Evolutionary conservation across 306 rosid genomes (phyloP).

Genomic region (Castanea sativa): DNA sequence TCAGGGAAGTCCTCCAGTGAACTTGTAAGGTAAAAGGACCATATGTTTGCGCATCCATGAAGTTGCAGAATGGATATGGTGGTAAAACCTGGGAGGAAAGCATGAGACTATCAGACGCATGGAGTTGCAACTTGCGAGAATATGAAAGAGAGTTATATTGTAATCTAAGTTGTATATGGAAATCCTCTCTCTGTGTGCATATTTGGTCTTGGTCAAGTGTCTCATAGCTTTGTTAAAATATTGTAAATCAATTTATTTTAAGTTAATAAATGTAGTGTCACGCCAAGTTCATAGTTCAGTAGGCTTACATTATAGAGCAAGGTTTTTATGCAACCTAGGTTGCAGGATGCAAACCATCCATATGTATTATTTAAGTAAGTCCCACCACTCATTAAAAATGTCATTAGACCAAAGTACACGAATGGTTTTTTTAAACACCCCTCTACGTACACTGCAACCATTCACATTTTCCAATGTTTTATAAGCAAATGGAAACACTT

Average conservation of each 20-base stretch:
- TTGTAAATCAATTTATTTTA: background rate
- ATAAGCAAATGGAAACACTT: background rate
- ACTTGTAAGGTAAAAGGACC: conserved; percentile 46
- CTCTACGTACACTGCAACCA: too few relatives aligned
- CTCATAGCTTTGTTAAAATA: conserved; percentile 13
- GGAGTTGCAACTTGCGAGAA: background rate
- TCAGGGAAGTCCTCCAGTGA: conserved; percentile 89
- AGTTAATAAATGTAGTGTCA: background rate
- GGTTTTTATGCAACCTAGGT: too few relatives aligned
- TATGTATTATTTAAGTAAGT: too few relatives aligned
- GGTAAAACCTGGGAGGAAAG: conserved; percentile 19
- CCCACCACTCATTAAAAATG: too few relatives aligned
- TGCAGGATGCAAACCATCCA: too few relatives aligned
- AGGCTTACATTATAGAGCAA: background rate
- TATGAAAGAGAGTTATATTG: background rate
- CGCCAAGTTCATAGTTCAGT: background rate
- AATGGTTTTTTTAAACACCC: too few relatives aligned
- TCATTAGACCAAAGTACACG: too few relatives aligned
- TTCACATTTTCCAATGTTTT: background rate
- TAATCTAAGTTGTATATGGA: conserved; percentile 15
- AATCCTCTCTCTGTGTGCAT: conserved; percentile 20
- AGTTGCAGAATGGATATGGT: conserved; percentile 18
- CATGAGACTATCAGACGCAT: background rate
- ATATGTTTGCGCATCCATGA: conserved; percentile 4
- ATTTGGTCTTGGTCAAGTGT: conserved; percentile 25